Evolutionary conservation across 129 eudicot genomes (phyloP).

Genomic region (Artemisia tridentata): DNA sequence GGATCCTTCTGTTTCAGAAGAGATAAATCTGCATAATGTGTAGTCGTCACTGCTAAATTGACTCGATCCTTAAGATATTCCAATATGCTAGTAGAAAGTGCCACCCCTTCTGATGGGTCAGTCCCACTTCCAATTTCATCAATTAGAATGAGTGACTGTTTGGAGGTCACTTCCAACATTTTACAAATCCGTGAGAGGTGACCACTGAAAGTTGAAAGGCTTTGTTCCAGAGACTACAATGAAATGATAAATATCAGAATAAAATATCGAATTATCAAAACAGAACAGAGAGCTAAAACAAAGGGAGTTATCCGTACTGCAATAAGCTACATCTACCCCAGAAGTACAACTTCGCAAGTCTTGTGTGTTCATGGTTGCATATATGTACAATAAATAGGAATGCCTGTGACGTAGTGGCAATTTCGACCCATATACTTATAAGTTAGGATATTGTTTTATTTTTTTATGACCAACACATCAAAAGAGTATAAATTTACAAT

Average conservation of each 20-base stretch:
- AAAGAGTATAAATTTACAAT: too few species aligned
- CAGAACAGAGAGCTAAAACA: slow-evolving; percentile 16
- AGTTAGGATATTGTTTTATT: too few species aligned
- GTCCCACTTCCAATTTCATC: slow-evolving; percentile 99
- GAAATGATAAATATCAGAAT: slow-evolving; percentile 14
- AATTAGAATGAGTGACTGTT: slow-evolving; percentile 77
- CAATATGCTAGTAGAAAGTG: slow-evolving; percentile 91
- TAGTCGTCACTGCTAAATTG: slow-evolving; percentile 80
- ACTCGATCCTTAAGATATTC: slow-evolving; percentile 74
- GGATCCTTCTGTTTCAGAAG: slow-evolving; percentile 61
- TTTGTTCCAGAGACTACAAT: slow-evolving; percentile 84
- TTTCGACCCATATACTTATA: too few species aligned
- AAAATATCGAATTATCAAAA: not conserved
- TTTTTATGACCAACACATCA: too few species aligned
- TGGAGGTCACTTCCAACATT: slow-evolving; percentile 75
- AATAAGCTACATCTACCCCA: slow-evolving; percentile 5
- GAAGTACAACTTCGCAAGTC: not conserved
- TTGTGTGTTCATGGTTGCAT: slow-evolving; percentile 11
- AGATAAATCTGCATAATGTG: slow-evolving; percentile 93
- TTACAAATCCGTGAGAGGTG: slow-evolving; percentile 76
- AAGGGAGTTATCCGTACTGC: not conserved
- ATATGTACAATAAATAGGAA: not conserved
- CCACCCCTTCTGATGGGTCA: slow-evolving; percentile 97
- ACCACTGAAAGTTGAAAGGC: slow-evolving; percentile 94
- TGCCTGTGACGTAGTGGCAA: not conserved